Conservation (phyloP, 495 filamentous ascomycete species). For the Cercophora scortea region DNA sequence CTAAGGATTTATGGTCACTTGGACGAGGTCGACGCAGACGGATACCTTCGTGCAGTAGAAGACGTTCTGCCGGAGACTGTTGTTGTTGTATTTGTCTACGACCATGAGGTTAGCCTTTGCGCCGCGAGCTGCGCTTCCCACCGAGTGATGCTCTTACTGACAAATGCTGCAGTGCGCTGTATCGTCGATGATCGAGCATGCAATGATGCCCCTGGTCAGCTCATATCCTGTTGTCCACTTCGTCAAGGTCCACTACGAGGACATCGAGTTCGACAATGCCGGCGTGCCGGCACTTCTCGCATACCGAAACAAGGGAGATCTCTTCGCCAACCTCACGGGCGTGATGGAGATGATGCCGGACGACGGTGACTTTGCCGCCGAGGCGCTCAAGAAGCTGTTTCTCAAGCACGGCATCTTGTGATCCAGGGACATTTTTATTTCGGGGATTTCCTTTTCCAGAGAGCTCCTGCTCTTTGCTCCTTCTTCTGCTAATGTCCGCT, state of each 20-base stretch:
- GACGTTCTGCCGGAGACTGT: conserved; percentile 71
- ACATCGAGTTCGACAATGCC: conserved; percentile 90
- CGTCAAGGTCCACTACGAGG: conserved; percentile 82
- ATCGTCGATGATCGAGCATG: conserved; percentile 68
- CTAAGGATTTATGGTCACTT: conserved; percentile 69
- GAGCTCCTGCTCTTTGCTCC: too few species aligned
- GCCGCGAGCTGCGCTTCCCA: too few species aligned
- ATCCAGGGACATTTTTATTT: background rate
- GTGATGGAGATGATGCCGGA: conserved; percentile 79
- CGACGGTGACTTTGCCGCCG: conserved; percentile 45
- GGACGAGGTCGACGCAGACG: conserved; percentile 77
- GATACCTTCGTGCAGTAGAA: conserved; percentile 93
- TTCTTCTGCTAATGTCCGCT: too few species aligned
- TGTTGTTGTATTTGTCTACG: conserved; percentile 93
- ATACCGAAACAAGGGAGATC: conserved; percentile 76
- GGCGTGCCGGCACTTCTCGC: conserved; percentile 83
- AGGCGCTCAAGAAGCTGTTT: conserved; percentile 40
- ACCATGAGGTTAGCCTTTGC: conserved; percentile 62
- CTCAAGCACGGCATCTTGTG: conserved; percentile 38
- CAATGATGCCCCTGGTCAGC: conserved; percentile 61
- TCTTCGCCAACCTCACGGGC: conserved; percentile 83
- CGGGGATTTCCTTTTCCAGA: background rate
- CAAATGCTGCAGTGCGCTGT: conserved; percentile 54
- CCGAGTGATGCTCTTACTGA: conserved; percentile 9
- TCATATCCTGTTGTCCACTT: conserved; percentile 68